Conservation (phyloP, 2,329 filamentous ascomycete species). For the Penicillium sp. region DNA sequence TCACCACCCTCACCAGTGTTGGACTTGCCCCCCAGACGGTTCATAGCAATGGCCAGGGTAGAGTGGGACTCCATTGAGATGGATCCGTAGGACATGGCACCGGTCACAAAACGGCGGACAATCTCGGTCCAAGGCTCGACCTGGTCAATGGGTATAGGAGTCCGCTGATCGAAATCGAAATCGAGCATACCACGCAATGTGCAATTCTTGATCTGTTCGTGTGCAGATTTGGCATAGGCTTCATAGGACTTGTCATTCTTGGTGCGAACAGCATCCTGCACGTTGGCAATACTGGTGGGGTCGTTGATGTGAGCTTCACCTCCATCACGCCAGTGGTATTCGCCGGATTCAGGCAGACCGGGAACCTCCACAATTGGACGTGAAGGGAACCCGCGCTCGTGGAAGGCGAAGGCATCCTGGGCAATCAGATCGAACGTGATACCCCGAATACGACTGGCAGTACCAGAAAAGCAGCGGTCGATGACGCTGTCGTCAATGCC, state of each 20-base stretch:
- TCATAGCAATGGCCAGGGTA: slow-evolving; percentile 93
- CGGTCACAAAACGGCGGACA: slow-evolving; percentile 91
- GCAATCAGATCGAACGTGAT: slow-evolving; percentile 92
- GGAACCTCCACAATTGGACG: slow-evolving; percentile 72
- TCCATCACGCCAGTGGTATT: slow-evolving; percentile 98
- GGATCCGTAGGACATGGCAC: slow-evolving; percentile 97
- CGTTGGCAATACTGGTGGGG: slow-evolving; percentile 89
- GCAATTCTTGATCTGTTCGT: slow-evolving; percentile 95
- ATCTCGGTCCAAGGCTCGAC: slow-evolving; percentile 99
- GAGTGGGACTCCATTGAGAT: slow-evolving; percentile 99
- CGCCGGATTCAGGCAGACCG: slow-evolving; percentile 85
- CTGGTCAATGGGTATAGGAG: slow-evolving; percentile 87
- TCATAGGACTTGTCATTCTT: slow-evolving; percentile 99
- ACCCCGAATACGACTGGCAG: slow-evolving; percentile 89
- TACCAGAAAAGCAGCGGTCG: slow-evolving; percentile 91
- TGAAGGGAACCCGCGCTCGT: slow-evolving; percentile 87
- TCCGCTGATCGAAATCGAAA: slow-evolving; percentile 88
- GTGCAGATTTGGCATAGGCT: slow-evolving; percentile 88
- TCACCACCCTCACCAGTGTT: slow-evolving; percentile 98
- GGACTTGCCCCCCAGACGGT: slow-evolving; percentile 91
- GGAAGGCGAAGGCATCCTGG: slow-evolving; percentile 89
- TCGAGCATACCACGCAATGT: slow-evolving; percentile 91
- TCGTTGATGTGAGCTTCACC: slow-evolving; percentile 95
- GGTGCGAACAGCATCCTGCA: slow-evolving; percentile 91
- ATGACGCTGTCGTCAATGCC: slow-evolving; percentile 90